Evolutionary conservation across 306 rosid species (phyloP).

Genomic region (Cicer cuneatum): DNA sequence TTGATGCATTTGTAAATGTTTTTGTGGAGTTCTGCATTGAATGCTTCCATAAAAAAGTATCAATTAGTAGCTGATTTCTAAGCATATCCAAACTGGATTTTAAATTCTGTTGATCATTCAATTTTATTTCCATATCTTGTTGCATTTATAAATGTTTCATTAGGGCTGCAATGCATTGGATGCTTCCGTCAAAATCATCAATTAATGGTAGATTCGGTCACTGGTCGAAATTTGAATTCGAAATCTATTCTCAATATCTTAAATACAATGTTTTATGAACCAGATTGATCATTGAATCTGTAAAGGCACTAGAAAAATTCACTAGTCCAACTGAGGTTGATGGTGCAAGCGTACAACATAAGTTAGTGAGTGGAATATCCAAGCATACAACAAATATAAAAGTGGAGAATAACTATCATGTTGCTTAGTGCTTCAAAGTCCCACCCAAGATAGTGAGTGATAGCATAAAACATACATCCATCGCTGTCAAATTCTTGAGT

Average conservation of each 20-base stretch:
- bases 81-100: constrained; percentile 30
- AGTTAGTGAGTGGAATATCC: constrained; percentile 1
- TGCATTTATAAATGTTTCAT: neutral
- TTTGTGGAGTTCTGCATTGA: constrained; percentile 28
- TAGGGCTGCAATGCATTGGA: neutral
- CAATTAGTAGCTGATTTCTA: constrained; percentile 24
- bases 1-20: constrained; percentile 30
- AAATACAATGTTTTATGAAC: neutral
- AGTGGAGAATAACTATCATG: constrained; percentile 16
- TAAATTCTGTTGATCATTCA: constrained; percentile 1
- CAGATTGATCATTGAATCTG: neutral
- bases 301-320: neutral
- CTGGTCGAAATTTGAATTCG: constrained; percentile 23
- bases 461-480: neutral
- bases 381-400: neutral
- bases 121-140: neutral
- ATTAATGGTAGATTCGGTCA: constrained; percentile 24
- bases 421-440: constrained; percentile 10
- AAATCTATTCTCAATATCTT: constrained; percentile 32
- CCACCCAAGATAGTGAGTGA: neutral
- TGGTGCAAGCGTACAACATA: neutral
- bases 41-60: constrained; percentile 3
- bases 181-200: neutral
- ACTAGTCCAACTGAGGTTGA: neutral
- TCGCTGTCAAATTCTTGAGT: neutral